Evolutionary conservation across 1,284 basidiomycete genomes (phyloP), one percentile per base, ranked within the genome.

Genomic region (Marasmius sp.): DNA sequence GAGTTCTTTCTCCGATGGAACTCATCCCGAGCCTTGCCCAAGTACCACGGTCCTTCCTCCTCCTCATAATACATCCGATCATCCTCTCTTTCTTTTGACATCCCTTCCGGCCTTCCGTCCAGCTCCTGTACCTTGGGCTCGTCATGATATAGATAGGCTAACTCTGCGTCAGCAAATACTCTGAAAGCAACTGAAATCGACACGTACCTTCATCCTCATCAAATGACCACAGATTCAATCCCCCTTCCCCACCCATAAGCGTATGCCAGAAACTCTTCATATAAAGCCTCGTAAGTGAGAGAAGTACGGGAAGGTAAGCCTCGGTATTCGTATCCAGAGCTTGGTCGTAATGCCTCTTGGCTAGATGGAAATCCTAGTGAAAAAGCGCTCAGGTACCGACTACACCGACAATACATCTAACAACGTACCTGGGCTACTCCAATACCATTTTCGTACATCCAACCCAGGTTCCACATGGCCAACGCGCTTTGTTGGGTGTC

Each of bases 391-490:
- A 58, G 37, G 20, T 11, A 38, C 5, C 12, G 34, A 45, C 12
- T 22, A n/a, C 61, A 11, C 18, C 14, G 49, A 12, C 34, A 55
- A 45, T 39, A 16, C 16, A 36, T 45, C 22, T 9, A 22, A 43
- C 12, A 16, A 72, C 79, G 58, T 63, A 91, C 92, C 80, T 91
- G 88, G 22, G 91, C 87, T 0, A 98, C 94, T 4, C 97, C 97
- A 33, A 92, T 75, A 0, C 97, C 97, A 69, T 95, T 93, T 78
- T 99, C 97, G 74, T 98, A 98, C 95, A 99, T 97, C 92, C 93
- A 98, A 1, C 97, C 97, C 33, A 99, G 77, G 71, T 98, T 98
- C 95, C 96, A 99, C 88, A 97, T 95, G 2, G 97, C 96, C 67
- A 99, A 82, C 0, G 96, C 94, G 67, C 94, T 97, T 63, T 91